These are phyloP conservation scores for Aegilops umbellulata DNA, from an alignment of 176 grass and related monocot species.

Conservation along the genomic window DNA sequence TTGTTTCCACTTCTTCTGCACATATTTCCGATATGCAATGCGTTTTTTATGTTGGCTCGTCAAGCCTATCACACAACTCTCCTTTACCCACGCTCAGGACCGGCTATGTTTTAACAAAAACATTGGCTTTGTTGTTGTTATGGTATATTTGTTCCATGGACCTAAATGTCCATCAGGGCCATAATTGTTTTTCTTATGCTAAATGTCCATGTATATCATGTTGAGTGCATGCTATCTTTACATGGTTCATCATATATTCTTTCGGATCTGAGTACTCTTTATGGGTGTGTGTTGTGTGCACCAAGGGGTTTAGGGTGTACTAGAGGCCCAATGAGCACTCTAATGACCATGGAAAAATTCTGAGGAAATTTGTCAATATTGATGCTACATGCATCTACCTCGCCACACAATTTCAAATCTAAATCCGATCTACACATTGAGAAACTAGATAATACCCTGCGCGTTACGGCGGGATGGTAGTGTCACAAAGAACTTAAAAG, in stretches of 20 bases:
- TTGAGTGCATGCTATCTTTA: slow-evolving; percentile 4
- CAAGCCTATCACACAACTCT: too few relatives aligned
- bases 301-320: neutral
- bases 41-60: too few relatives aligned
- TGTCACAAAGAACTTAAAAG: too few relatives aligned
- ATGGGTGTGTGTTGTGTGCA: neutral
- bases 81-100: too few relatives aligned
- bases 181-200: neutral
- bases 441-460: too few relatives aligned
- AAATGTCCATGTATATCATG: neutral
- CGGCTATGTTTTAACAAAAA: too few relatives aligned
- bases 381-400: neutral
- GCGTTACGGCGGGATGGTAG: too few relatives aligned
- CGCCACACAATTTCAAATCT: neutral
- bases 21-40: neutral
- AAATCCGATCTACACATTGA: neutral
- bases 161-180: neutral
- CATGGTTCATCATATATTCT: neutral
- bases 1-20: neutral
- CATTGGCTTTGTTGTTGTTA: too few relatives aligned
- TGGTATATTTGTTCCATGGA: neutral
- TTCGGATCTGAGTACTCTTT: neutral
- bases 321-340: neutral
- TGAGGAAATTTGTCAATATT: neutral
- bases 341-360: neutral